These are phyloP conservation scores for Boeremia exigua DNA, from an alignment of 2,329 filamentous ascomycete species.

Conservation along the genomic window DNA sequence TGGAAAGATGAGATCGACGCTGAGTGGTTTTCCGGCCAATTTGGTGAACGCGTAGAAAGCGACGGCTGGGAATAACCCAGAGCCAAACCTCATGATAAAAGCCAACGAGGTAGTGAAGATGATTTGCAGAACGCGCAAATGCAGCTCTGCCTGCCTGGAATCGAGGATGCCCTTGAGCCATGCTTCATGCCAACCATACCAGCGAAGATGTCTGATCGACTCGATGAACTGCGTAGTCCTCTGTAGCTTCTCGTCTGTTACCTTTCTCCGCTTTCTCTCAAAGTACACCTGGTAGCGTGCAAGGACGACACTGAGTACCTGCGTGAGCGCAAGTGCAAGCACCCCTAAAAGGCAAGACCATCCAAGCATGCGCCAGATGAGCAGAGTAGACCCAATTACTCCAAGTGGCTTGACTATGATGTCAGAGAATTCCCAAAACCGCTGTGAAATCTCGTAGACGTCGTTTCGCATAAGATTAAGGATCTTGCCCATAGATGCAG, in stretches of 20 bases:
- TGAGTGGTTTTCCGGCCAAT: constrained; percentile 69
- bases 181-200: constrained; percentile 81
- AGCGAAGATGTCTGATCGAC: constrained; percentile 78
- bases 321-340: constrained; percentile 70
- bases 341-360: constrained; percentile 79
- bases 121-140: constrained; percentile 67
- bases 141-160: constrained; percentile 71
- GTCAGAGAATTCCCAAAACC: constrained; percentile 86
- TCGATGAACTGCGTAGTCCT: constrained; percentile 86
- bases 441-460: constrained; percentile 79
- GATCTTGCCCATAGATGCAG: constrained; percentile 88
- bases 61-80: constrained; percentile 77
- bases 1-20: constrained; percentile 84
- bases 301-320: constrained; percentile 71
- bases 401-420: constrained; percentile 78
- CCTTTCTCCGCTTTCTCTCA: constrained; percentile 72
- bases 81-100: constrained; percentile 73
- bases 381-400: constrained; percentile 72
- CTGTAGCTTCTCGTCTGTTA: constrained; percentile 80
- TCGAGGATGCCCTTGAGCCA: constrained; percentile 75
- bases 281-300: constrained; percentile 70
- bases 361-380: constrained; percentile 81
- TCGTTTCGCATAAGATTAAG: constrained; percentile 85
- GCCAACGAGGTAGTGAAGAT: constrained; percentile 68
- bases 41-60: constrained; percentile 84